Evolutionary conservation across 1,284 basidiomycete species (phyloP).

Genomic region (Pterulicium gracile): DNA sequence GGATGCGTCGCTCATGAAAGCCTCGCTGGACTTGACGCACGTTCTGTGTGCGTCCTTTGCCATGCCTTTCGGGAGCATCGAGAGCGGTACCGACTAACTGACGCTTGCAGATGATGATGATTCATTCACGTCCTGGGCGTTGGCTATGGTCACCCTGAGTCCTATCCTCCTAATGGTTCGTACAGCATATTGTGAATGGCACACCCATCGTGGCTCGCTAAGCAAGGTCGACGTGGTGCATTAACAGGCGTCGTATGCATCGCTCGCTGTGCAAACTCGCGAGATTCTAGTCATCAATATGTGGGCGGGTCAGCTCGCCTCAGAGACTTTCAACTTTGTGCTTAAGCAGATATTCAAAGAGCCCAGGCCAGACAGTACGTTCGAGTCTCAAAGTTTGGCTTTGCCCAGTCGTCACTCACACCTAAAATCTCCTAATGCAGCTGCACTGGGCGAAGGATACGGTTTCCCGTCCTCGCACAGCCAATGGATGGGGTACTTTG

Average conservation of each 20-base stretch:
- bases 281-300: slow-evolving; percentile 73
- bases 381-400: slow-evolving; percentile 6
- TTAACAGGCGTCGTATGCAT: slow-evolving; percentile 65
- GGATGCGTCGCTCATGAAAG: too few relatives aligned
- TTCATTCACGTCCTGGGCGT: slow-evolving; percentile 45
- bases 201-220: neutral
- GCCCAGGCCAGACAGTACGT: slow-evolving; percentile 56
- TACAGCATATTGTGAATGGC: slow-evolving; percentile 7
- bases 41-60: slow-evolving; percentile 42
- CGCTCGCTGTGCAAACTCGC: slow-evolving; percentile 63
- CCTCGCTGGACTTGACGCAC: slow-evolving; percentile 54
- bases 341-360: slow-evolving; percentile 63
- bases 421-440: slow-evolving; percentile 27
- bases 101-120: slow-evolving; percentile 47
- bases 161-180: slow-evolving; percentile 70
- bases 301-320: slow-evolving; percentile 71
- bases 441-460: slow-evolving; percentile 61
- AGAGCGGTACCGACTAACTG: slow-evolving; percentile 8
- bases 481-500: slow-evolving; percentile 84
- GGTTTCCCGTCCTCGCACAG: slow-evolving; percentile 85
- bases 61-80: slow-evolving; percentile 4
- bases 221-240: neutral
- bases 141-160: slow-evolving; percentile 65
- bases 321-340: slow-evolving; percentile 63
- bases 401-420: neutral